Conservation (phyloP, 1,284 basidiomycete genomes). For the Fistulinella cinereoalba region DNA sequence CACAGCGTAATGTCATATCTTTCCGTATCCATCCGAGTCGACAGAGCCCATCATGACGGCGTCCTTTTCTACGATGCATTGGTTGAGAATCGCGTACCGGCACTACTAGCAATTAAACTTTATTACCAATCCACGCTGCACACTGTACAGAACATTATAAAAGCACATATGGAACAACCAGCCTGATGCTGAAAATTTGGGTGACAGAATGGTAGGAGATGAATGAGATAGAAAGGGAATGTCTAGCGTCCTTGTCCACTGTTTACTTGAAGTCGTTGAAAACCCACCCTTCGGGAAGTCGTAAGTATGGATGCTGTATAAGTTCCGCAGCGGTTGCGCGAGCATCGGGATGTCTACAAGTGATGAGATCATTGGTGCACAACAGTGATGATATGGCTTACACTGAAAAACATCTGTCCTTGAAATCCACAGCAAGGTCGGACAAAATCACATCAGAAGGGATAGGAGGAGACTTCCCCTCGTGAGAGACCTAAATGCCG, state of each 20-base stretch:
- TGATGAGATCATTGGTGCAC: slow-evolving; percentile 6
- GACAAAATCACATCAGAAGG: slow-evolving; percentile 80
- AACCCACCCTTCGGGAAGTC: slow-evolving; percentile 71
- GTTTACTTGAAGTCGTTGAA: slow-evolving; percentile 59
- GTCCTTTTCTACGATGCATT: no score
- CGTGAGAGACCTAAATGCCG: slow-evolving; percentile 65
- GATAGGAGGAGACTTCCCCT: slow-evolving; percentile 83
- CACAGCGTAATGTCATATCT: no score
- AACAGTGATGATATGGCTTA: slow-evolving; percentile 37
- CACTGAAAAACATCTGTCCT: slow-evolving; percentile 89
- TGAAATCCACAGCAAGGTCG: slow-evolving; percentile 80
- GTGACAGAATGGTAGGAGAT: slow-evolving; percentile 27
- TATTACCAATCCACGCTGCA: slow-evolving; percentile 28
- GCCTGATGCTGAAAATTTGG: slow-evolving; percentile 16
- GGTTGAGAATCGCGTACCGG: slow-evolving; percentile 36
- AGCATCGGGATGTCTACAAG: slow-evolving; percentile 76
- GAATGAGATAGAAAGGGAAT: slow-evolving; percentile 23
- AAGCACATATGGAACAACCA: slow-evolving; percentile 30
- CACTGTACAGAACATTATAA: slow-evolving; percentile 34
- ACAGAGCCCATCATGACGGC: no score
- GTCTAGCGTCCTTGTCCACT: slow-evolving; percentile 13
- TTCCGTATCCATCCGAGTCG: no score
- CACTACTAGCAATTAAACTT: slow-evolving; percentile 29
- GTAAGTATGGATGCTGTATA: slow-evolving; percentile 82
- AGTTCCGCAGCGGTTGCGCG: slow-evolving; percentile 85